These are phyloP conservation scores for Acrodontium crateriforme DNA, from an alignment of 2,329 filamentous ascomycete genomes.

Conservation along the genomic window DNA sequence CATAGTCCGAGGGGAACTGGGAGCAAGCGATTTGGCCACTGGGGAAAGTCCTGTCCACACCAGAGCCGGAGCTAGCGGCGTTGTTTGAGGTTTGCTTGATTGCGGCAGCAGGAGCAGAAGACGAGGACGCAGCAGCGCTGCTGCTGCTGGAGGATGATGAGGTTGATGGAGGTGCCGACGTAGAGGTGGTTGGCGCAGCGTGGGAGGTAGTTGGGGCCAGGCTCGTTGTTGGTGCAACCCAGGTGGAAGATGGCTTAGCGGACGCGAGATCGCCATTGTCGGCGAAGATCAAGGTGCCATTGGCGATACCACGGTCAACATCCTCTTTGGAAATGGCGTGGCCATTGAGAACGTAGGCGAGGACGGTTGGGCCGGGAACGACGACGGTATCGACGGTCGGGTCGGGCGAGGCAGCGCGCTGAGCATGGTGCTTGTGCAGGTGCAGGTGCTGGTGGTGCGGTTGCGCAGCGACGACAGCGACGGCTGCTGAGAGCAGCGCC, in stretches of 20 bases:
- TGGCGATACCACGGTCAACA: constrained; percentile 56
- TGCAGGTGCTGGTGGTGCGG: constrained; percentile 45
- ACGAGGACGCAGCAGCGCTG: too few species aligned
- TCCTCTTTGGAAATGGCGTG: constrained; percentile 46
- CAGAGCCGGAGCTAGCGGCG: constrained; percentile 27
- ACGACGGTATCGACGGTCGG: constrained; percentile 35
- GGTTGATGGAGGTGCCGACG: constrained; percentile 6
- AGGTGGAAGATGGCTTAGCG: constrained; percentile 19
- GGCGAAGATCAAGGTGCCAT: constrained; percentile 52
- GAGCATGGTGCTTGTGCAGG: constrained; percentile 48
- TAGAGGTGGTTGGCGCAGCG: constrained; percentile 13
- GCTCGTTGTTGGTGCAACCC: constrained; percentile 1
- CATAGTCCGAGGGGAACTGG: constrained; percentile 67
- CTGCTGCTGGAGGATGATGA: constrained; percentile 10
- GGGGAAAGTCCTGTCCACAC: constrained; percentile 57
- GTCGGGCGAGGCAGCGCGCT: constrained; percentile 29
- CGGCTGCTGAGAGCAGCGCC: constrained; percentile 23
- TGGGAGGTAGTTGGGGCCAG: constrained; percentile 3
- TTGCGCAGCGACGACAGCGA: constrained; percentile 40
- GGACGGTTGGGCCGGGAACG: constrained; percentile 47
- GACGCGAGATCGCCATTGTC: constrained; percentile 31
- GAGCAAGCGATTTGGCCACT: constrained; percentile 58
- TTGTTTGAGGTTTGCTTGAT: constrained; percentile 5
- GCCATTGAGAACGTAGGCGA: constrained; percentile 60
- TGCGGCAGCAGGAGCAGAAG: constrained; percentile 6